Base-by-base conservation (phyloP, 1,284 basidiomycete species). In the Apiotrichum domesticum region DNA sequence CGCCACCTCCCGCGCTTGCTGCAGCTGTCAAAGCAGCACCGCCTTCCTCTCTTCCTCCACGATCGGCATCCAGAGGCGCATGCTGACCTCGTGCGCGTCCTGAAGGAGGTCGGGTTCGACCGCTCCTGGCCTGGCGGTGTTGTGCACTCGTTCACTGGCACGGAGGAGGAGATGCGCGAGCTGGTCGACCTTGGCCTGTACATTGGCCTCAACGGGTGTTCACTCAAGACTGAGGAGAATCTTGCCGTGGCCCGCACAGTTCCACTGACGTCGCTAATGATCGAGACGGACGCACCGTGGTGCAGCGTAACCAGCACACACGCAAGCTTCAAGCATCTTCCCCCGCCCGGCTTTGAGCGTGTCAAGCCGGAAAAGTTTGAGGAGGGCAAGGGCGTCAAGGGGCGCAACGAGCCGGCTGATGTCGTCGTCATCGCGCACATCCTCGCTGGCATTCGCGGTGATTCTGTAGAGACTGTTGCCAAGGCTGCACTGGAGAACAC, bases 211-310 rank as follows among this genome's bases (percentile, higher is more conserved):
- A 92, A 92, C 63, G 90, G 90, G 0, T 93, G 91, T 71, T 87
- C 86, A 2, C 75, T 95, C 62, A 94, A 93, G 76, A 90, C 87
- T 0, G 79, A 81, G 42, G 84, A 86, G 49, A 89, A 88, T 64
- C 75, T 94, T 0, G 76, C 80, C 1, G 80, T 83, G 2, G 80
- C 84, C 7, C 82, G 82, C 56, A 72, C 79, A 2, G 83, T 94
- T 34, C 85, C 81, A 1, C 78, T 83, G 3, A 83, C 86, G 35
- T 79, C 79, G 55, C 74, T 95, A 48, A 79, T 93, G 78, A 78
- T 95, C 10, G 91, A 95, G 72, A 92, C 88, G 46, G 88, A 90
- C 73, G 84, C 87, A 0, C 88, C 88, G 3, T 93, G 90, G 88
- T 93, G 90, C 69, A 82, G 85, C 3, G 81, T 88, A 73, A 87